Conservation (phyloP, 1,284 basidiomycete species). For the Trametes versicolor region DNA sequence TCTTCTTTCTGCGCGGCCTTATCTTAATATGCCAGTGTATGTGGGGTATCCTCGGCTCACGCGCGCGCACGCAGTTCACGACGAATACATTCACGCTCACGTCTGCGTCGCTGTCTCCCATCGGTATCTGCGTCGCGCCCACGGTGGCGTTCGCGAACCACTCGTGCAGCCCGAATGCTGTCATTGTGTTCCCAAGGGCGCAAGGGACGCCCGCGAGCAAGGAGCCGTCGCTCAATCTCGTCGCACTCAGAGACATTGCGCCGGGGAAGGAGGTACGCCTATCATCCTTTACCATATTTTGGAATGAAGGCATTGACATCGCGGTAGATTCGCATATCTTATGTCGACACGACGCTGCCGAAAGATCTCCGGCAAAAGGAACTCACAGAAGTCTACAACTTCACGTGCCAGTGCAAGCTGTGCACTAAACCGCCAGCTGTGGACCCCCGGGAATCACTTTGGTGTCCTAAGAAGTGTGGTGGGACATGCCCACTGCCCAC, state of each 20-base stretch:
- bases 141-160: slow-evolving; percentile 88
- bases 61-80: slow-evolving; percentile 71
- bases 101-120: slow-evolving; percentile 75
- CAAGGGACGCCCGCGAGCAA: slow-evolving; percentile 46
- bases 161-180: slow-evolving; percentile 91
- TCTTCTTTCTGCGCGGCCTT: slow-evolving; percentile 11
- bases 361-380: slow-evolving; percentile 61
- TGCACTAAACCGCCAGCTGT: slow-evolving; percentile 53
- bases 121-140: slow-evolving; percentile 87
- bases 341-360: slow-evolving; percentile 87
- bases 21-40: too few species aligned
- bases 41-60: slow-evolving; percentile 9
- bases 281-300: neutral
- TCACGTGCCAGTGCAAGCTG: slow-evolving; percentile 77
- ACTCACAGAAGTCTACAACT: slow-evolving; percentile 82
- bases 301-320: neutral
- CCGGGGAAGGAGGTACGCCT: slow-evolving; percentile 74
- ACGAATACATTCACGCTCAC: slow-evolving; percentile 92
- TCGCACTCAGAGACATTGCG: slow-evolving; percentile 73
- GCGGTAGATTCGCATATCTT: slow-evolving; percentile 72
- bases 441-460: slow-evolving; percentile 77
- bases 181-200: slow-evolving; percentile 84
- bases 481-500: slow-evolving; percentile 65
- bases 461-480: slow-evolving; percentile 74
- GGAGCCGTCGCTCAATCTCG: slow-evolving; percentile 76